Percentiles rank a stretch among this genome's conserved stretches.
These are phyloP conservation scores for Phellinidium pouzarii DNA, from an alignment of 1,284 basidiomycete species.

Conservation along the genomic window DNA sequence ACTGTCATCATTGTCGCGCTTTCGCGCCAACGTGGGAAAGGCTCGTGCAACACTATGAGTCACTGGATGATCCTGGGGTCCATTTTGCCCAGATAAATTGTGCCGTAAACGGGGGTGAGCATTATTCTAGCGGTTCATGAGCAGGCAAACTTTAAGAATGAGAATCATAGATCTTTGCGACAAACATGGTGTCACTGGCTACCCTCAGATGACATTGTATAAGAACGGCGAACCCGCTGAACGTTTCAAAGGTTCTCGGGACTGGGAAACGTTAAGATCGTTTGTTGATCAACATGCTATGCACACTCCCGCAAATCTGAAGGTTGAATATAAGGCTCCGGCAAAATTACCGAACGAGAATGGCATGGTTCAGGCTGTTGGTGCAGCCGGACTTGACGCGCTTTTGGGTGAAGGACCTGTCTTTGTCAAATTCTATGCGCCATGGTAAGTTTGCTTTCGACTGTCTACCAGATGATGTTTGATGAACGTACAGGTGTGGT, in stretches of 20 bases:
- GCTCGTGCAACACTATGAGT: conserved; percentile 53
- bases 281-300: conserved; percentile 34
- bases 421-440: conserved; percentile 89
- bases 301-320: conserved; percentile 16
- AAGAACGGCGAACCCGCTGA: conserved; percentile 58
- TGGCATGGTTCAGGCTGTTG: conserved; percentile 58
- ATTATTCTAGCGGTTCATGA: background rate
- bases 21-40: conserved; percentile 84
- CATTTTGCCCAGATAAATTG: conserved; percentile 85
- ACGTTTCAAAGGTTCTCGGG: conserved; percentile 49
- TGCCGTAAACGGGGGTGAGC: conserved; percentile 72
- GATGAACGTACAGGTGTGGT: conserved; percentile 50
- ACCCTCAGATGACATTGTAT: conserved; percentile 78
- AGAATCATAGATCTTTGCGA: conserved; percentile 65
- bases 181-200: conserved; percentile 61
- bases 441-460: conserved; percentile 51
- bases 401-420: conserved; percentile 54
- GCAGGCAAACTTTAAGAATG: background rate
- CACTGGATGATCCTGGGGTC: conserved; percentile 50
- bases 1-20: conserved; percentile 68
- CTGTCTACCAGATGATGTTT: background rate
- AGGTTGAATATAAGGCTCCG: conserved; percentile 19
- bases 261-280: conserved; percentile 40
- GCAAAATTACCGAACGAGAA: conserved; percentile 41
- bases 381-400: conserved; percentile 43